Evolutionary conservation across 192 early-diverging fungal species (phyloP).

Genomic region (Mortierella antarctica): DNA sequence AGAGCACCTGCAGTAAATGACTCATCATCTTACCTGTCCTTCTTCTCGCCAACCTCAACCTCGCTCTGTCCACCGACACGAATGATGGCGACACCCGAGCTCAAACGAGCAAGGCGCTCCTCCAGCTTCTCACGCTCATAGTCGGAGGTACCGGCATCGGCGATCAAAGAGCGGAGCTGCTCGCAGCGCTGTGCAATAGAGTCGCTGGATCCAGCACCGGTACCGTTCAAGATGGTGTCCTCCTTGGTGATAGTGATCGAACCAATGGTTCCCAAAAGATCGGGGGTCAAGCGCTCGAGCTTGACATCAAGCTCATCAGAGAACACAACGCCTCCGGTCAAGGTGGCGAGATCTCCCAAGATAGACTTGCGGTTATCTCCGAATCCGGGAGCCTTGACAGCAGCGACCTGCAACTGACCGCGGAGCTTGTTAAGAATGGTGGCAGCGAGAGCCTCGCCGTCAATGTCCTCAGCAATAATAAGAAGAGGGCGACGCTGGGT

Average conservation of each 20-base stretch:
- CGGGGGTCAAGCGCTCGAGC: slow-evolving; percentile 93
- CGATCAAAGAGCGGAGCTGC: slow-evolving; percentile 95
- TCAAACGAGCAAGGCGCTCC: slow-evolving; percentile 98
- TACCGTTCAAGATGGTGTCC: slow-evolving; percentile 95
- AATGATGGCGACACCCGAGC: slow-evolving; percentile 99
- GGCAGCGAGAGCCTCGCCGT: slow-evolving; percentile 99
- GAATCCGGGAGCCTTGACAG: slow-evolving; percentile 99
- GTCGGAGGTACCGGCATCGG: slow-evolving; percentile 82
- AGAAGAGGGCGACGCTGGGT: slow-evolving; percentile 95
- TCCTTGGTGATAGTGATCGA: slow-evolving; percentile 97
- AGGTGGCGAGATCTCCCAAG: slow-evolving; percentile 95
- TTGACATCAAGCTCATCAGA: slow-evolving; percentile 96
- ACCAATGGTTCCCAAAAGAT: slow-evolving; percentile 91
- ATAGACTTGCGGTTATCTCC: slow-evolving; percentile 99
- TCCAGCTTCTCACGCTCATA: slow-evolving; percentile 99
- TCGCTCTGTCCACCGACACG: slow-evolving; percentile 98
- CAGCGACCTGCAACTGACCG: slow-evolving; percentile 95
- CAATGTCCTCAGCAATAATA: slow-evolving; percentile 98
- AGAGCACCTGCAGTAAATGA: neutral
- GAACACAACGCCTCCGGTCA: slow-evolving; percentile 98
- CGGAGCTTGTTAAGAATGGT: slow-evolving; percentile 99
- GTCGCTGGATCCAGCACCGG: slow-evolving; percentile 94
- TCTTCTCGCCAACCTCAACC: slow-evolving; percentile 99
- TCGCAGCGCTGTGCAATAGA: slow-evolving; percentile 92
- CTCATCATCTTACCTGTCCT: slow-evolving; percentile 79